phyloP scores from a whole-genome alignment of 2,329 filamentous ascomycete genomes.

The Verticillium isaacii region DNA sequence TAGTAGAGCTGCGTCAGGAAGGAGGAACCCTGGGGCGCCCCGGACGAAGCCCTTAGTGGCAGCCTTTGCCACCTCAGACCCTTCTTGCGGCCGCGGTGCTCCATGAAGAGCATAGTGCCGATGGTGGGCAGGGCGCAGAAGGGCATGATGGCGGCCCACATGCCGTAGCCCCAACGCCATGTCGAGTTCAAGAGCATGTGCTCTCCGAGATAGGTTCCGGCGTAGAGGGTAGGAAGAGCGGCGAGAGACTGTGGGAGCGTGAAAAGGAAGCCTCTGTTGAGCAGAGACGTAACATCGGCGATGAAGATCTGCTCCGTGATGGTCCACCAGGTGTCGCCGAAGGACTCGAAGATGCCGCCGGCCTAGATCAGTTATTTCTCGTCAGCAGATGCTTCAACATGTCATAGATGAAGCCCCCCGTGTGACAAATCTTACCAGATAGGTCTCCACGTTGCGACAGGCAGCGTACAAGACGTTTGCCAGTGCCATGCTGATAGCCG shows the following conservation, averaged over 20 bases:
- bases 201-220: slow-evolving; percentile 32
- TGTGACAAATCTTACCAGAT: slow-evolving; percentile 41
- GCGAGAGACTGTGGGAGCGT: slow-evolving; percentile 36
- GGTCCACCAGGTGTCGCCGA: slow-evolving; percentile 35
- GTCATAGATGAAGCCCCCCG: too few species aligned
- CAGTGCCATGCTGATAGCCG: slow-evolving; percentile 39
- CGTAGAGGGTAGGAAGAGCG: slow-evolving; percentile 37
- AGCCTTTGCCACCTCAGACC: neutral
- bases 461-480: slow-evolving; percentile 60
- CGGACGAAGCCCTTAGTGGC: neutral
- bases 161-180: slow-evolving; percentile 37
- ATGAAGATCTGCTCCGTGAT: slow-evolving; percentile 34
- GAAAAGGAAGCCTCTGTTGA: slow-evolving; percentile 37
- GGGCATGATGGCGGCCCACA: slow-evolving; percentile 34
- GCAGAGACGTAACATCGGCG: slow-evolving; percentile 36
- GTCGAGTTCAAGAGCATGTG: slow-evolving; percentile 18
- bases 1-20: neutral
- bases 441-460: slow-evolving; percentile 52
- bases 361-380: slow-evolving; percentile 25
- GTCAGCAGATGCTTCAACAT: slow-evolving; percentile 16
- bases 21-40: slow-evolving; percentile 8
- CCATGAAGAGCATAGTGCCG: slow-evolving; percentile 23
- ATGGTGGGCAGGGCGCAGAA: slow-evolving; percentile 25
- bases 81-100: slow-evolving; percentile 18
- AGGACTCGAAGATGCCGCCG: slow-evolving; percentile 55